Evolutionary conservation across 768 basidiomycete genomes (phyloP), one percentile per base, ranked within the genome.

Genomic region (Auriscalpium vulgare): DNA sequence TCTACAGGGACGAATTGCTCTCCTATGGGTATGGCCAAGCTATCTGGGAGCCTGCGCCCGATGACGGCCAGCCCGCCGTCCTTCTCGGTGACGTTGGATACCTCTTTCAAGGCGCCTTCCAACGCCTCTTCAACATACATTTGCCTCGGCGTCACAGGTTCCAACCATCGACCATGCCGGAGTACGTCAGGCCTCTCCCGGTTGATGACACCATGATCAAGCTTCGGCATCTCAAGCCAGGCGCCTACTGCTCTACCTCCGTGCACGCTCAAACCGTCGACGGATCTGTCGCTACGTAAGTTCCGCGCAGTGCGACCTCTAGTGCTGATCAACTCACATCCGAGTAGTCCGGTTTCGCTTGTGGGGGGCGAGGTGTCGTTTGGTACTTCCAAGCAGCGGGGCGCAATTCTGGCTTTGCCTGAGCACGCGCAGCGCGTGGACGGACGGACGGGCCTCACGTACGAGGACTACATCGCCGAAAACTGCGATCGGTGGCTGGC

Each of bases 51-150:
- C 49, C 49, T 6, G 14, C 7, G 7, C 34, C 49, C 9, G 9
- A 35, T 17, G 10, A 37, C 5, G 14, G 11, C 3, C 35, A 14
- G 16, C 50, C n/a, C 16, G 6, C 8, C 1, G 50, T 51, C 9
- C 13, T 9, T 1, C 14, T 51, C n/a, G 51, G 51, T 0, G 51
- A 52, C 23, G 51, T 52, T 7, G 51, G 51, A 11, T 43, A 40
- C 19, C 0, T 43, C 0, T 40, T 52, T 4, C 13, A 23, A 13
- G 36, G 34, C 35, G 50, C 11, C 0, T 51, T 51, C 9, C 34
- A 36, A 11, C 50, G 50, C 21, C 51, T 52, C 13, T 52, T 52
- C 51, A 52, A 52, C 23, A 44, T 52, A 13, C 51, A 52, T 43
- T 9, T 52, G 1, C 9, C 37, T 10, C 7, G 37, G 17, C 19